Percentiles rank a stretch among this genome's conserved stretches.
These are phyloP conservation scores for Scedosporium aurantiacum DNA, from an alignment of 2,329 filamentous ascomycete species.

Conservation along the genomic window DNA sequence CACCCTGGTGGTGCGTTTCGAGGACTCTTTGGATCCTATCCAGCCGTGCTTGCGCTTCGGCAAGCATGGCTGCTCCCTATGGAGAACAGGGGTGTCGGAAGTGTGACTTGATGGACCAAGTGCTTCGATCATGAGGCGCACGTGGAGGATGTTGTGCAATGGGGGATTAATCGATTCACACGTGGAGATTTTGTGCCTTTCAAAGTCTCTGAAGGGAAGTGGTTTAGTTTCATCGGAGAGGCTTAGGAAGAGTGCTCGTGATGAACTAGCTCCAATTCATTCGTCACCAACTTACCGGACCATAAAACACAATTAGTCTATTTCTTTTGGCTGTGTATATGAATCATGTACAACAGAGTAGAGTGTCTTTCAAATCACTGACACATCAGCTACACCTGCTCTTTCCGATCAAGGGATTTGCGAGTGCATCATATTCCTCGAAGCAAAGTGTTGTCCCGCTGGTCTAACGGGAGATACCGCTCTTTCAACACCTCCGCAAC, in stretches of 20 bases:
- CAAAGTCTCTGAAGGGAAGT: too few species aligned
- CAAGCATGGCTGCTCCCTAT: not conserved
- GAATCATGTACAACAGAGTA: not conserved
- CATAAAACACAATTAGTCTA: not conserved
- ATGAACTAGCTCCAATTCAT: not conserved
- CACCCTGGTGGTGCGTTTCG: not conserved
- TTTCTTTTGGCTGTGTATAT: not conserved
- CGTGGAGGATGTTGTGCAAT: too few species aligned
- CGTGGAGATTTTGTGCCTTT: too few species aligned
- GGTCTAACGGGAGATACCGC: slow-evolving; percentile 39
- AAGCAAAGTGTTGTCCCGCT: slow-evolving; percentile 33
- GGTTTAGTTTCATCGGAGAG: too few species aligned
- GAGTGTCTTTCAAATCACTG: not conserved
- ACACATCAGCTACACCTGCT: not conserved
- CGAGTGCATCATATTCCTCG: slow-evolving; percentile 18
- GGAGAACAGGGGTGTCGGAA: not conserved
- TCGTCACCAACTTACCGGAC: not conserved
- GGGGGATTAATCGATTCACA: not conserved
- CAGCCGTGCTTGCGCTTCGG: not conserved
- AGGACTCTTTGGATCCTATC: not conserved
- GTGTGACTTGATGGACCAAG: not conserved
- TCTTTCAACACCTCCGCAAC: slow-evolving; percentile 43
- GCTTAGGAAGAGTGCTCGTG: not conserved
- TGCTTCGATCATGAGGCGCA: not conserved
- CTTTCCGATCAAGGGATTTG: not conserved